Evolutionary conservation across 495 filamentous ascomycete genomes (phyloP), one percentile per base, ranked within the genome.

Genomic region (Cenococcum geophilum): DNA sequence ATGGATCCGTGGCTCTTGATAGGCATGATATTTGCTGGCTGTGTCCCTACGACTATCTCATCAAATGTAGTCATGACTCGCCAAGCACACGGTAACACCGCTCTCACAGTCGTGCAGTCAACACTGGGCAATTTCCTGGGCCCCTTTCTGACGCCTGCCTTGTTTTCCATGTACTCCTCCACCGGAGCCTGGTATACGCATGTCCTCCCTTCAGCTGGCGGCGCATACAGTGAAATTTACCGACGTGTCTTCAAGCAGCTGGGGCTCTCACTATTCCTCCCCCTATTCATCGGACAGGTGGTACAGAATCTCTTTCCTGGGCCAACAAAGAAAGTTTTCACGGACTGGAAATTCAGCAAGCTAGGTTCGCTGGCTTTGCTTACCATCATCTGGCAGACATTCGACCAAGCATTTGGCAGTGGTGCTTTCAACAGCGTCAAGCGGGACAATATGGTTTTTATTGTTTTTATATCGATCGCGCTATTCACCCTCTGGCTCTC

Each of bases 41-140:
- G 66, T 55, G 69, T 74, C 6, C 72, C 74, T 6, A 77, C 74
- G 4, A 75, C 76, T 6, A 76, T 77, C 23, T 67, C 69, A 11
- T 76, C 70, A 51, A 78, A 78, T 60, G 67, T 74, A 0, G 68
- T 76, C 35, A 76, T 78, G 75, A 77, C 76, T 3, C 56, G 70
- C 20, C 72, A 78, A 57, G 75, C 75, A 10, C 62, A 74, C 42
- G 76, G 76, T 6, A 77, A 78, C 60, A 59, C 62, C 2, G 74
- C 72, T 11, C 64, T 78, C 32, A 76, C 74, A 5, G 68, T 76
- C 14, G 74, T 75, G 10, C 68, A 77, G 60, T 76, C 76, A n/a
- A 74, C 72, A 1, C 58, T 78, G 16, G 75, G 76, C 5, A 75
- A 77, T 61, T 68, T 75, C 37, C 58, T 78, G 0, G 75, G 75